A percentile compares a stretch with the other conserved stretches of the same genome.
phyloP scores from a whole-genome alignment of 148 eudicot species.

The Chenopodium berlandieri region DNA sequence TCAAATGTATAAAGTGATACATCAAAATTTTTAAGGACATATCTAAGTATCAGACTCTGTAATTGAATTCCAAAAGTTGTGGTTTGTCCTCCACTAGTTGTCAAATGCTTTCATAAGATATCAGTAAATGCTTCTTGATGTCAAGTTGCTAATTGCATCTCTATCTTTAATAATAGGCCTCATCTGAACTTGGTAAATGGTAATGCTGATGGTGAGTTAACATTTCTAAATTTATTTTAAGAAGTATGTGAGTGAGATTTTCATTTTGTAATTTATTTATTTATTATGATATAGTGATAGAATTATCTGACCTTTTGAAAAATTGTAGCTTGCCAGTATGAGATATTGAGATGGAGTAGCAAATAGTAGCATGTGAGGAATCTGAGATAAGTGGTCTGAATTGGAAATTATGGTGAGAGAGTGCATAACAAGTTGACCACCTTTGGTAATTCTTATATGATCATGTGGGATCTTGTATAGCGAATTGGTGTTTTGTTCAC shows the following conservation, averaged over 20 bases:
- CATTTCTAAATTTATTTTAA: too few species aligned
- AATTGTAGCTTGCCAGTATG: not conserved
- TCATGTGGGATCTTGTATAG: too few species aligned
- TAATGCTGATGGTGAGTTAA: too few species aligned
- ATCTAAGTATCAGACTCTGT: not conserved
- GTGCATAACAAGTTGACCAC: not conserved
- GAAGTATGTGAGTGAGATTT: not conserved
- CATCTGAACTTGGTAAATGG: not conserved
- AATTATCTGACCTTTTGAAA: not conserved
- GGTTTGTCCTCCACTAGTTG: not conserved
- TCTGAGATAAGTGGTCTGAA: not conserved
- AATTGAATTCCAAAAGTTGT: not conserved
- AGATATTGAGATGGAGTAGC: too few species aligned
- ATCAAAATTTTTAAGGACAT: too few species aligned
- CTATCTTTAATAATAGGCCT: not conserved
- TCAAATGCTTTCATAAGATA: not conserved
- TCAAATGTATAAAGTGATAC: too few species aligned
- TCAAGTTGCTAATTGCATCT: too few species aligned
- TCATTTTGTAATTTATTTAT: too few species aligned
- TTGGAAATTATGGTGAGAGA: not conserved
- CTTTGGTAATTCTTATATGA: too few species aligned
- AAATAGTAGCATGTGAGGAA: not conserved
- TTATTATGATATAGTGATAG: not conserved
- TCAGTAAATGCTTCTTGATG: too few species aligned
- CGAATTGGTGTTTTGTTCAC: too few species aligned